These are phyloP conservation scores for Mycosarcoma maydis DNA, from an alignment of 1,284 basidiomycete genomes.

Conservation along the genomic window DNA sequence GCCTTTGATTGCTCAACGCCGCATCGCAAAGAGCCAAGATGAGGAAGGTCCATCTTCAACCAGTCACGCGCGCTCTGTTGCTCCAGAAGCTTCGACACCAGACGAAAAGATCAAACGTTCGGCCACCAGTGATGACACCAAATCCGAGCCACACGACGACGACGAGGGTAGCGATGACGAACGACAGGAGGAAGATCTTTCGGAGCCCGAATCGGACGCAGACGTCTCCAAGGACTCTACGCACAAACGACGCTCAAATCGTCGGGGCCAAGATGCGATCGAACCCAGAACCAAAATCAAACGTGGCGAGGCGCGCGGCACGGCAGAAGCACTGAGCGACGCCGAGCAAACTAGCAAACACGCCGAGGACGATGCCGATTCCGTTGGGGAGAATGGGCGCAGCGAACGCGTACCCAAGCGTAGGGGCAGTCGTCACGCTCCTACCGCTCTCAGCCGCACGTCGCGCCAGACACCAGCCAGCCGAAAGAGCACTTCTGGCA, in stretches of 20 bases:
- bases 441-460: constrained; percentile 9
- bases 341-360: constrained; percentile 10
- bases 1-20: constrained; percentile 35
- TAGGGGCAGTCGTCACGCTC: constrained; percentile 31
- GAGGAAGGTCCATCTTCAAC: constrained; percentile 5
- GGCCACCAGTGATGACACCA: background rate
- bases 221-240: constrained; percentile 27
- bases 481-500: constrained; percentile 35
- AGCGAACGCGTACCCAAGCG: constrained; percentile 35
- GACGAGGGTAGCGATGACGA: constrained; percentile 6
- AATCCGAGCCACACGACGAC: constrained; percentile 6
- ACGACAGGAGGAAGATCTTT: constrained; percentile 28
- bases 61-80: background rate
- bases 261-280: constrained; percentile 21
- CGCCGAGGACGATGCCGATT: constrained; percentile 17
- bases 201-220: constrained; percentile 35
- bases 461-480: constrained; percentile 4
- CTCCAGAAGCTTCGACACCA: background rate
- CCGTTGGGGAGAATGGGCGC: constrained; percentile 54
- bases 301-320: constrained; percentile 25
- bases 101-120: constrained; percentile 17
- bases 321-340: constrained; percentile 28
- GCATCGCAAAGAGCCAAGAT: constrained; percentile 20
- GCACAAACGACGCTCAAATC: constrained; percentile 19
- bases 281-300: constrained; percentile 14